Evolutionary conservation across 2,329 filamentous ascomycete species (phyloP).

Genomic region (Aureobasidium sp.): DNA sequence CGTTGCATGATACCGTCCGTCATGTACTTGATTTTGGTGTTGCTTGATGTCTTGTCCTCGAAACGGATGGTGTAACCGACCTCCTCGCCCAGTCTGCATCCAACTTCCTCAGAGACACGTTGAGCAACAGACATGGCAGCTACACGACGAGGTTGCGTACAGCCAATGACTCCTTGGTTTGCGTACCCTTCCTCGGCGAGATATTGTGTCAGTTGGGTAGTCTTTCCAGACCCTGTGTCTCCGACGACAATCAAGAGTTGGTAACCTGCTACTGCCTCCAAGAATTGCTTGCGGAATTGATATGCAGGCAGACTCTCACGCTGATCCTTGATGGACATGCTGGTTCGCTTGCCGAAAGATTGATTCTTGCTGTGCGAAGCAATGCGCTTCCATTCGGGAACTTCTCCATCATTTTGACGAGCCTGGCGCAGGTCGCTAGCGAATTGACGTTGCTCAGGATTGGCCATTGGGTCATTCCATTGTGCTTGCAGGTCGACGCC

Average conservation of each 20-base stretch:
- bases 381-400: conserved; percentile 89
- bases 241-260: conserved; percentile 94
- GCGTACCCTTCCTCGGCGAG: conserved; percentile 87
- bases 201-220: conserved; percentile 92
- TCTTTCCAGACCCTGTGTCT: conserved; percentile 95
- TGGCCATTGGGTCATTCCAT: conserved; percentile 96
- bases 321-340: conserved; percentile 91
- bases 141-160: conserved; percentile 93
- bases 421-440: conserved; percentile 74
- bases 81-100: conserved; percentile 81
- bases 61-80: conserved; percentile 98
- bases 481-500: conserved; percentile 81
- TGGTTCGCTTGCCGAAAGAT: conserved; percentile 77
- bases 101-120: conserved; percentile 92
- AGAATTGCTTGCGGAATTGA: conserved; percentile 77
- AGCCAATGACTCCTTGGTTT: conserved; percentile 83
- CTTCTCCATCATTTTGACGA: conserved; percentile 52
- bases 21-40: conserved; percentile 98
- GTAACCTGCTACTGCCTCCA: conserved; percentile 79
- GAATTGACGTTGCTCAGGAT: conserved; percentile 77
- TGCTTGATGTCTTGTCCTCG: conserved; percentile 81
- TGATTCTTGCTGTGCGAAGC: conserved; percentile 68
- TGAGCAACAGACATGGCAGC: conserved; percentile 97
- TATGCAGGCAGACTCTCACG: conserved; percentile 83
- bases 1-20: conserved; percentile 97